Evolutionary conservation across 768 basidiomycete species (phyloP), one percentile per base, ranked within the genome.

Genomic region (Agrocybe praecox): DNA sequence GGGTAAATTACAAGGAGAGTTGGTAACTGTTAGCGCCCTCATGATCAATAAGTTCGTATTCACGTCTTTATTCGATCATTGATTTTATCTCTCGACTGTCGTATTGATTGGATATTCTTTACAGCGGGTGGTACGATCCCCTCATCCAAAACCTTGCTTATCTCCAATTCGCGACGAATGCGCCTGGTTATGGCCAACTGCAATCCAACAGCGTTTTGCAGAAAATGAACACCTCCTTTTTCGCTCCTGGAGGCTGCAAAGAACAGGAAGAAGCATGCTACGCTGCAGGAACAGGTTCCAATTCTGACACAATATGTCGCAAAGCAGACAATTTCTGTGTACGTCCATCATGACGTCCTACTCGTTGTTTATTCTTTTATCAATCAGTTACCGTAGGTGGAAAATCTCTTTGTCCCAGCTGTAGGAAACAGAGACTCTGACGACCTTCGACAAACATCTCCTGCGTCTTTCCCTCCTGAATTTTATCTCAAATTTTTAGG

Each of bases 31-130:
- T 57, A 84, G 78, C 53, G 83, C 85, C 4, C 66, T 89, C 51
- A 81, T 88, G 82, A 83, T 88, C 61, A 86, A 85, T 68, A 86
- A 86, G 85, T 65, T n/a, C n/a, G n/a, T n/a, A n/a, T n/a, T n/a
- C n/a, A 32, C 18, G 50, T 58, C 15, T 34, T 2, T 18, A 2
- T 5, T 29, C 8, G 12, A 14, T 6, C 40, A 3, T 9, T 29
- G 26, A 29, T 29, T 29, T 29, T 18, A n/a, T n/a, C n/a, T 22
- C 2, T 19, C 17, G 36, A 23, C 7, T 15, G 6, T 34, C 22
- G 2, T 23, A 8, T 36, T 42, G 26, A 34, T 45, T 46, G 1
- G 10, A 24, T 1, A 46, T 33, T 5, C 26, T 58, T n/a, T 29
- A n/a, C 45, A 88, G 87, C 59, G 86, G 85, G 36, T 87, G 85